Base-by-base conservation (phyloP, 2,329 filamentous ascomycete species). In the Aaosphaeria pasadenensis region DNA sequence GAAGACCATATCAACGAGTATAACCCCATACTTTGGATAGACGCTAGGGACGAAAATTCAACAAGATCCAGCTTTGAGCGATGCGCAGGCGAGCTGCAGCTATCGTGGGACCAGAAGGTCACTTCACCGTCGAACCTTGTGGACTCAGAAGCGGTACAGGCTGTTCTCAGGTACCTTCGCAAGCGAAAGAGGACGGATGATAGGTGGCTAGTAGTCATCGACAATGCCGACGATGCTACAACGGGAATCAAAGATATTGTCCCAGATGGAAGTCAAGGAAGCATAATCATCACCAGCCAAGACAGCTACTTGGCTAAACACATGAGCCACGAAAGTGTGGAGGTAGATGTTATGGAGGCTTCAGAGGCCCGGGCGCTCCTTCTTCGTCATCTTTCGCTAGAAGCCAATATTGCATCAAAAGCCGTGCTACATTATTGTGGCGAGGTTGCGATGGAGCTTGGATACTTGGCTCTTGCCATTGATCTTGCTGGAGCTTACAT, bases 231-330 rank as follows among this genome's bases (percentile, higher is more conserved):
- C 28, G 46, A 53, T 30, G 29, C 49, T 30, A 13, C 30, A 36
- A 48, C 35, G 47, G 31, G 47, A 17, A 45, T 48, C 30, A 44
- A 50, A 32, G 42, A 50, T 30, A 35, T 50, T 29, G 28, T 52
- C 29, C 50, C 47, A 36, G 46, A 49, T 17, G 47, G 50, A 41
- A 28, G 40, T 31, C 32, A 30, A n/a, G 44, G 50, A 31, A 47
- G 45, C 36, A 30, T 52, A 36, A 50, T 52, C 44, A 49, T 49
- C 32, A 52, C 50, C n/a, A 52, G 49, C 36, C 44, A 49, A 52
- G 49, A 52, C 36, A 50, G 44, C 13, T 30, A 45, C 38, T 44
- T 43, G 7, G 24, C 35, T 44, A 49, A 45, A 39, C 44, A 47
- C 7, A 39, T 50, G 45, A 43, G 46, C 11, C 49, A 46, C 42